Conservation (phyloP, 1,284 basidiomycete genomes). For the Pterula multifida region DNA sequence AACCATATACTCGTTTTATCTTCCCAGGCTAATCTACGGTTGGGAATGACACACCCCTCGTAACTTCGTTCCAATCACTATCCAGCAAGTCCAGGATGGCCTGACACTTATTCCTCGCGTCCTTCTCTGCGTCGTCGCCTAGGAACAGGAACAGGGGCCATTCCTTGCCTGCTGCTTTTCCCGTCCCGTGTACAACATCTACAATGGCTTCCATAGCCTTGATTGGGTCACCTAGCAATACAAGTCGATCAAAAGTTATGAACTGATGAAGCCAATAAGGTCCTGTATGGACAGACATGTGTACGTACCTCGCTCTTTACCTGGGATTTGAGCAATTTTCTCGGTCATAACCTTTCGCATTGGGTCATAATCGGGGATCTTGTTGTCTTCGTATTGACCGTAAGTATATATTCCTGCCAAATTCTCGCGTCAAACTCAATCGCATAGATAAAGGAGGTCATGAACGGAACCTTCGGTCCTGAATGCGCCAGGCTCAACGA, state of each 20-base stretch:
- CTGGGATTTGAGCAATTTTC: slow-evolving; percentile 10
- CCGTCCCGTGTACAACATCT: slow-evolving; percentile 20
- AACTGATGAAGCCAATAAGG: background rate
- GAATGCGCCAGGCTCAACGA: slow-evolving; percentile 21
- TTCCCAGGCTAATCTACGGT: background rate
- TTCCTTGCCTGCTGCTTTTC: slow-evolving; percentile 12
- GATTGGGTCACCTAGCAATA: slow-evolving; percentile 16
- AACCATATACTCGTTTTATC: too few species aligned
- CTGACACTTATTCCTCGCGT: slow-evolving; percentile 14
- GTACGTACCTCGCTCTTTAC: slow-evolving; percentile 9
- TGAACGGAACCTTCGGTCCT: slow-evolving; percentile 16
- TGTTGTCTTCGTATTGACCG: slow-evolving; percentile 10
- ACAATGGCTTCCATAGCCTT: slow-evolving; percentile 19
- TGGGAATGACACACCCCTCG: slow-evolving; percentile 10
- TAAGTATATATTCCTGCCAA: background rate
- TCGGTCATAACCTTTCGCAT: slow-evolving; percentile 10
- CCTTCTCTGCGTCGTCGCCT: slow-evolving; percentile 17
- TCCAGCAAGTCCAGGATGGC: slow-evolving; percentile 14
- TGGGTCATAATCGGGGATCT: slow-evolving; percentile 16
- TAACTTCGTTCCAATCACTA: slow-evolving; percentile 18
- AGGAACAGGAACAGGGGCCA: slow-evolving; percentile 17
- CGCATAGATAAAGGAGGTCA: too few species aligned
- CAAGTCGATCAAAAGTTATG: background rate
- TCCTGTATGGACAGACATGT: background rate
- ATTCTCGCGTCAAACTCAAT: slow-evolving; percentile 9